These are phyloP conservation scores for Pseudomassariella vexata DNA, from an alignment of 2,329 filamentous ascomycete genomes.

Conservation along the genomic window DNA sequence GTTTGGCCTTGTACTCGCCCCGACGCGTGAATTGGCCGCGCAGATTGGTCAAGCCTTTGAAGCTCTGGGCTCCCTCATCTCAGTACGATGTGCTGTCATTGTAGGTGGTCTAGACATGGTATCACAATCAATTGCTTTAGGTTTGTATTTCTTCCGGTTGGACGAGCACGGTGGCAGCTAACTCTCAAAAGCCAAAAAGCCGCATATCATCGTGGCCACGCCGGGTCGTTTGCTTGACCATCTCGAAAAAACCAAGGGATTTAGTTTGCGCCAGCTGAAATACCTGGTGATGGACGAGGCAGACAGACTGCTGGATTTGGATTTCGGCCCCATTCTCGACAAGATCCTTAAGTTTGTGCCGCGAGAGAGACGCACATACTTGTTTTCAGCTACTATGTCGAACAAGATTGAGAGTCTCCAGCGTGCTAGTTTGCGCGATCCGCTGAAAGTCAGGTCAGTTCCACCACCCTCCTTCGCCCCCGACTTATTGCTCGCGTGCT, in stretches of 20 bases:
- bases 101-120: conserved; percentile 97
- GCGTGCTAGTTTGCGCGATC: conserved; percentile 79
- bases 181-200: too few relatives aligned
- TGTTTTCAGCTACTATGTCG: conserved; percentile 93
- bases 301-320: conserved; percentile 84
- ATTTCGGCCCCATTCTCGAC: conserved; percentile 88
- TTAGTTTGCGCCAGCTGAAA: conserved; percentile 74
- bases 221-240: conserved; percentile 87
- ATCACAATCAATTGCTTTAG: conserved; percentile 79
- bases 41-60: conserved; percentile 89
- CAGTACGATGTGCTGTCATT: conserved; percentile 78
- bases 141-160: too few relatives aligned
- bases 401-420: conserved; percentile 91
- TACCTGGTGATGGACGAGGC: conserved; percentile 96
- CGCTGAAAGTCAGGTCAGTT: conserved; percentile 74
- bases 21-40: conserved; percentile 86
- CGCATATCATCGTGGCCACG: conserved; percentile 89
- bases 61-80: conserved; percentile 79
- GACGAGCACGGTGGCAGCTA: too few relatives aligned
- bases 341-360: conserved; percentile 90
- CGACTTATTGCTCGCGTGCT: too few relatives aligned
- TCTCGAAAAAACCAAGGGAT: conserved; percentile 93
- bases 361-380: conserved; percentile 69
- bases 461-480: too few relatives aligned
- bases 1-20: conserved; percentile 85